Evolutionary conservation across 192 early-diverging fungal genomes (phyloP).

Genomic region (Pilaira anomala): DNA sequence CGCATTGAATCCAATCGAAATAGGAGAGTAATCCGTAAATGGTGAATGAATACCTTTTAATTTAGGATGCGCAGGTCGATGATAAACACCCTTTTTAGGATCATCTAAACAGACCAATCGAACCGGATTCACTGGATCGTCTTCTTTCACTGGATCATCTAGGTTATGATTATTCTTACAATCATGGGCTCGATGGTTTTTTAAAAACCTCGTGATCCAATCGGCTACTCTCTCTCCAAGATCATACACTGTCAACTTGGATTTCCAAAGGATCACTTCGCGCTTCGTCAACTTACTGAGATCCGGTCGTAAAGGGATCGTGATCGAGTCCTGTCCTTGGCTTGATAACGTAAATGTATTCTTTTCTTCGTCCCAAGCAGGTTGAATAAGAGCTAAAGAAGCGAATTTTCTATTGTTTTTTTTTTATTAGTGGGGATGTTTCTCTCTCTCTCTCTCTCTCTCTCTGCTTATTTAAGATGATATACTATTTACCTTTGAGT

Average conservation of each 20-base stretch:
- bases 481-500: conserved; percentile 32
- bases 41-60: conserved; percentile 28
- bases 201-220: conserved; percentile 51
- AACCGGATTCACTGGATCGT: not conserved
- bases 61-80: conserved; percentile 29
- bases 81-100: conserved; percentile 18
- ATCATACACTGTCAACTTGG: conserved; percentile 48
- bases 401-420: conserved; percentile 22
- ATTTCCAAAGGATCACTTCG: conserved; percentile 39
- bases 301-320: conserved; percentile 29
- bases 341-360: conserved; percentile 17
- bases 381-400: conserved; percentile 22
- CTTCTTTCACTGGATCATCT: not conserved
- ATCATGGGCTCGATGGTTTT: conserved; percentile 12
- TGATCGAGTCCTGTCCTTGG: conserved; percentile 3
- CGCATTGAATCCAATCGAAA: conserved; percentile 27
- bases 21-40: conserved; percentile 34
- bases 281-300: conserved; percentile 9
- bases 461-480: not conserved
- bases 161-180: not conserved
- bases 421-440: not conserved
- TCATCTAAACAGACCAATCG: conserved; percentile 29
- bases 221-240: conserved; percentile 59
- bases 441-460: not conserved
- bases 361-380: conserved; percentile 9